Percentiles rank a stretch among this genome's conserved stretches.
Evolutionary conservation across 2,329 filamentous ascomycete species (phyloP).

Genomic region (Alternaria infectoria): DNA sequence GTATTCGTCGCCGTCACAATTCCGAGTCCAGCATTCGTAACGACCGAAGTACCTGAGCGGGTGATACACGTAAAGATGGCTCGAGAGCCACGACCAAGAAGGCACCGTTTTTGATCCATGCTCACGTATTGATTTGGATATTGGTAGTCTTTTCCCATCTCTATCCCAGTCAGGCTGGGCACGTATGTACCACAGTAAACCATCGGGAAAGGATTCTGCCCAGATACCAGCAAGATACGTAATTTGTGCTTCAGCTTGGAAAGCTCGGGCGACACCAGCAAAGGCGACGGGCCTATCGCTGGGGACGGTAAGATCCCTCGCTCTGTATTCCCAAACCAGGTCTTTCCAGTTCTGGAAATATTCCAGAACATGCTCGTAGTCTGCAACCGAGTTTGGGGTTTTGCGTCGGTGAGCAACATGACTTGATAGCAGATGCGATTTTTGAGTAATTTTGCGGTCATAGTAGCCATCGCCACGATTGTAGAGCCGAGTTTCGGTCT

Average conservation of each 20-base stretch:
- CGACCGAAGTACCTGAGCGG: no score
- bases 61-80: not conserved
- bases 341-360: not conserved
- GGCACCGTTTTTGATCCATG: not conserved
- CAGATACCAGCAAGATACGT: not conserved
- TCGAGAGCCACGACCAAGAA: not conserved
- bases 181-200: not conserved
- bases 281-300: not conserved
- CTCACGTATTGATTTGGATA: not conserved
- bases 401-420: not conserved
- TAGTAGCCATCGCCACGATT: not conserved
- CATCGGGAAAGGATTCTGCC: not conserved
- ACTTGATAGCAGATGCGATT: not conserved
- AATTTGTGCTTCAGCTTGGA: not conserved
- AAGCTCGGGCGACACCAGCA: not conserved
- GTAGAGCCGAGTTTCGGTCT: not conserved
- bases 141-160: no score
- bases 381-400: not conserved
- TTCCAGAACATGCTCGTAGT: not conserved
- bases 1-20: no score
- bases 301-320: not conserved
- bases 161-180: no score
- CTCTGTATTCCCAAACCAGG: not conserved
- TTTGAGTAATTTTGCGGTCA: not conserved
- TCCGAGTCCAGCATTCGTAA: no score